Evolutionary conservation across 305 asterid species (phyloP), one percentile per base, ranked within the genome.

Genomic region (Fraxinus greggii): DNA sequence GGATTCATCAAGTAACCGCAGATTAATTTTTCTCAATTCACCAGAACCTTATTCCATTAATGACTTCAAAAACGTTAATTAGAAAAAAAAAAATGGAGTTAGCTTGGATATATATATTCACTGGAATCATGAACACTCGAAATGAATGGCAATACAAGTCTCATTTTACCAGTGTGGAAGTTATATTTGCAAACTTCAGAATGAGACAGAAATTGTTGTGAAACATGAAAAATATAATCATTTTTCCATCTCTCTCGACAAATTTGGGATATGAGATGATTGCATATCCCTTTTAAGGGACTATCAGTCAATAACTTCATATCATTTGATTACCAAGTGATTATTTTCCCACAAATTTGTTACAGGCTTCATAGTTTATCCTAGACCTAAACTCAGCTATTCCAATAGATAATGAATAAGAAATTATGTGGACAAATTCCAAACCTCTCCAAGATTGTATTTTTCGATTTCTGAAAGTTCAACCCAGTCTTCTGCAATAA

Each of bases 381-480:
- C 32, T 76, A 72, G 51, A 86, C 70, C 67, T 61, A 72, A 48
- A 29, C 19, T 40, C 26, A 26, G 70, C 75, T 72, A 69, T 74
- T 74, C 72, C 76, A 84, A 36, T 31, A 3, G 33, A 65, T 80
- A 48, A 40, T 13, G 78, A 65, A 51, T 6, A 77, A 83, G 32
- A 79, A 73, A 81, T 72, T 80, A 48, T 73, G 72, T 23, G 36
- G 70, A 63, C 56, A 82, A 78, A 78, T 78, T 69, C 36, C 89
- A 79, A 75, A 94, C 98, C 98, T 92, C 88, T 82, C 96, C 93
- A 7, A 89, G 89, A 88, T 93, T 90, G 86, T 90, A 86, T 83
- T 91, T 95, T 85, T 88, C 90, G 77, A 90, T 91, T 85, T 91
- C 93, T 81, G 98, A 89, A 85, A 93, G 97, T 83, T 90, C 98